Conservation (phyloP, 768 basidiomycete species). For the Mycena olivaceomarginata region DNA sequence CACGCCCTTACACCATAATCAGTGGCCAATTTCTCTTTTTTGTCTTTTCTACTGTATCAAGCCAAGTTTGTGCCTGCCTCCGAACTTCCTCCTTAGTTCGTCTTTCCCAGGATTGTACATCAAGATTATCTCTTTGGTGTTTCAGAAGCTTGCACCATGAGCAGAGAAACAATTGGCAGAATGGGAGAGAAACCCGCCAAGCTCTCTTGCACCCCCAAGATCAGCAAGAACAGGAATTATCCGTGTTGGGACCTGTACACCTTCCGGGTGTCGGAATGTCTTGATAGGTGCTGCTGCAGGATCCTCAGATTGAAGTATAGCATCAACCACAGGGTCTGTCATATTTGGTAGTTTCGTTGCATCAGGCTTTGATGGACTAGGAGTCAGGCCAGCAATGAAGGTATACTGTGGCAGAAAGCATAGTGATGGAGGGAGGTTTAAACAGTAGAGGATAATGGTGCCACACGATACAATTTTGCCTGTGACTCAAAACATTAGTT, state of each 20-base stretch:
- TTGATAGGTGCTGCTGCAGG: not conserved
- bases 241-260: not conserved
- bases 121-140: conserved; percentile 10
- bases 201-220: not conserved
- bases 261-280: not conserved
- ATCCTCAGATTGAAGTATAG: not conserved
- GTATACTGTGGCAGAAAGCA: not conserved
- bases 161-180: conserved; percentile 18
- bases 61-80: conserved; percentile 27
- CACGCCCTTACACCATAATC: conserved; percentile 41
- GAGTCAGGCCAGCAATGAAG: conserved; percentile 1
- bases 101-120: not conserved
- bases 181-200: conserved; percentile 40
- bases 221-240: conserved; percentile 1
- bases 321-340: not conserved
- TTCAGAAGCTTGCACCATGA: not conserved
- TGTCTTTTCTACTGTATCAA: not conserved
- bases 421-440: not conserved
- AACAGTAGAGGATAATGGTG: not conserved
- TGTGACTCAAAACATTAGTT: not conserved
- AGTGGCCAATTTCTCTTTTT: not conserved
- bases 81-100: conserved; percentile 18
- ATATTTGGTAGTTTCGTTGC: not conserved
- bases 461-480: conserved; percentile 15
- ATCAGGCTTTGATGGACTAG: not conserved